Conservation (phyloP, 257 asterid genomes). For the Solanum piurae region DNA sequence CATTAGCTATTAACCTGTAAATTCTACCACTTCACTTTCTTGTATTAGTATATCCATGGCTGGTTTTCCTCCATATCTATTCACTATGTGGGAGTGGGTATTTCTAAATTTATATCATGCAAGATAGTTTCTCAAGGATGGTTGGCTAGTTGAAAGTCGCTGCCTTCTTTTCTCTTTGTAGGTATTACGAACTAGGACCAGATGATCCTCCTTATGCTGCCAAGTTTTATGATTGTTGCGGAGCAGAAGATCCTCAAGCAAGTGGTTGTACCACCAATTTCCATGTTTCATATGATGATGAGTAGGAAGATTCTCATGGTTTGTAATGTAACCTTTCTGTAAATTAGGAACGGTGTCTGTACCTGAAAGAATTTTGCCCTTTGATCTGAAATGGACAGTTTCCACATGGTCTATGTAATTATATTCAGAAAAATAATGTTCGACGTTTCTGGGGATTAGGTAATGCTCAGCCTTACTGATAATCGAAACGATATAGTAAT, state of each 20-base stretch:
- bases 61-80: background rate
- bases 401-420: background rate
- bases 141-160: background rate
- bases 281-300: conserved; percentile 72
- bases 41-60: background rate
- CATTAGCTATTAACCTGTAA: background rate
- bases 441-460: background rate
- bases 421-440: background rate
- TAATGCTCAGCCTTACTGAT: background rate
- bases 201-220: conserved; percentile 95
- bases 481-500: background rate
- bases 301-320: conserved; percentile 14
- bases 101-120: background rate
- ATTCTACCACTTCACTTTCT: background rate
- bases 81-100: background rate
- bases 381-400: background rate
- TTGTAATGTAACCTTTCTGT: background rate
- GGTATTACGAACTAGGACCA: conserved; percentile 82
- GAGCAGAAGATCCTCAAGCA: conserved; percentile 72
- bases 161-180: conserved; percentile 9
- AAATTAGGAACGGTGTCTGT: background rate
- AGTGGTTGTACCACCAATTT: conserved; percentile 64
- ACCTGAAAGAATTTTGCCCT: background rate
- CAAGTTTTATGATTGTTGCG: conserved; percentile 89
- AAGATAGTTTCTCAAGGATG: background rate